These are phyloP conservation scores for Hymenochaete sp. DNA, from an alignment of 1,284 basidiomycete genomes.

Conservation along the genomic window DNA sequence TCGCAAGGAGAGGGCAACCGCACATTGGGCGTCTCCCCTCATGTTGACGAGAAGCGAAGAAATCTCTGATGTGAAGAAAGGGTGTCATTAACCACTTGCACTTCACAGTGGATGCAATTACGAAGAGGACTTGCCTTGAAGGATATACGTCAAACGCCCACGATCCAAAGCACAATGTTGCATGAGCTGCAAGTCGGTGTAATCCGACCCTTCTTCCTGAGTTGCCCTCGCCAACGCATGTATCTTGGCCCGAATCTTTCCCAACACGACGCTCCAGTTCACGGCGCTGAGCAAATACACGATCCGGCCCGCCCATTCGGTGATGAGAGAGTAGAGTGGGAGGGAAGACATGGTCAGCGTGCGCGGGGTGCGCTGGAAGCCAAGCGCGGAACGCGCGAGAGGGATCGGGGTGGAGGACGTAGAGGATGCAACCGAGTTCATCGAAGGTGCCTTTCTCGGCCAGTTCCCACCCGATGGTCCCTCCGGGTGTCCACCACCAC, in stretches of 20 bases:
- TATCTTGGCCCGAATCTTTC: conserved; percentile 67
- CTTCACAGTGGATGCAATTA: background rate
- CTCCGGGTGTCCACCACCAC: no score
- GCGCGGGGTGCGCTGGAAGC: conserved; percentile 62
- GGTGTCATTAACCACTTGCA: conserved; percentile 3
- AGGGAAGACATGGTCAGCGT: conserved; percentile 48
- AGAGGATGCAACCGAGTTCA: conserved; percentile 36
- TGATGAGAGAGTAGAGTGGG: conserved; percentile 53
- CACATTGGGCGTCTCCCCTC: conserved; percentile 65
- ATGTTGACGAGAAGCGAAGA: conserved; percentile 81
- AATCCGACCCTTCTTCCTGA: conserved; percentile 49
- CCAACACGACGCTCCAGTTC: conserved; percentile 80
- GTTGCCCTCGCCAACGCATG: conserved; percentile 45
- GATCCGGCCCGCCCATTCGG: conserved; percentile 67
- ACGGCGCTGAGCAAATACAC: conserved; percentile 85
- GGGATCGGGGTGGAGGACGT: conserved; percentile 31
- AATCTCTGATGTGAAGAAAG: conserved; percentile 44
- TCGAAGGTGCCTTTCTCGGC: conserved; percentile 33
- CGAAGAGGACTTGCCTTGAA: conserved; percentile 42
- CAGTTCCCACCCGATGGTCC: conserved; percentile 12
- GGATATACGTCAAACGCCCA: conserved; percentile 51
- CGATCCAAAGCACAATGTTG: conserved; percentile 64
- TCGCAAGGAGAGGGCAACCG: conserved; percentile 68
- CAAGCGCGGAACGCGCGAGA: conserved; percentile 36
- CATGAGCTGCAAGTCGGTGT: conserved; percentile 68